A percentile compares a stretch with the other conserved stretches of the same genome.
These are phyloP conservation scores for Aphanomyces euteiches DNA, from an alignment of 352 stramenopile species.

Conservation along the genomic window DNA sequence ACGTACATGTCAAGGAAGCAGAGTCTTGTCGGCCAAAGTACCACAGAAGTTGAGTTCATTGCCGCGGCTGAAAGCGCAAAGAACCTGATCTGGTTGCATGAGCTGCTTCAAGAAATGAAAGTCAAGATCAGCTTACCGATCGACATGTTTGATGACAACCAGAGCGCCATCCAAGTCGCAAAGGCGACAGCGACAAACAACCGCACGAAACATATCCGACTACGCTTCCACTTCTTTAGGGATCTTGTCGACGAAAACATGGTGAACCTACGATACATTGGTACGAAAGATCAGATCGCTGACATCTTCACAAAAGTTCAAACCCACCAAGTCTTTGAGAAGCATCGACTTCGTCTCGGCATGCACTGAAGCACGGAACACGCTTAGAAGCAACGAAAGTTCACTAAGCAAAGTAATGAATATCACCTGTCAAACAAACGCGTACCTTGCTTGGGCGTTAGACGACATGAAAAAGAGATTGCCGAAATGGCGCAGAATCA, in stretches of 20 bases:
- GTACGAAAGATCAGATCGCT: neutral
- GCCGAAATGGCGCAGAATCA: too few species aligned
- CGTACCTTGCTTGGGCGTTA: too few species aligned
- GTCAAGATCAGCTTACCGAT: neutral
- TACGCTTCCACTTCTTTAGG: neutral
- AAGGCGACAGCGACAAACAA: neutral
- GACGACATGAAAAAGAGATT: too few species aligned
- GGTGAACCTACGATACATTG: neutral
- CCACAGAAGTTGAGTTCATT: too few species aligned
- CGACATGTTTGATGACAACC: neutral
- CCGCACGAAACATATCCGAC: neutral
- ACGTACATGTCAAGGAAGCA: too few species aligned
- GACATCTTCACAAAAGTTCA: neutral
- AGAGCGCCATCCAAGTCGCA: neutral
- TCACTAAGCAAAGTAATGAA: too few species aligned
- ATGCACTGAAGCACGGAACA: too few species aligned
- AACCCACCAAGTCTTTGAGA: too few species aligned
- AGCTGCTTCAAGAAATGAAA: neutral
- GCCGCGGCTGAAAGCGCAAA: neutral
- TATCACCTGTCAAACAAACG: too few species aligned
- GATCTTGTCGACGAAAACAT: neutral
- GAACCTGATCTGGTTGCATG: neutral
- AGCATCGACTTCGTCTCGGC: too few species aligned
- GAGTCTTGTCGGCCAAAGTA: too few species aligned
- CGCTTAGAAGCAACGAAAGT: too few species aligned